Base-by-base conservation (phyloP, 108 stramenopile species). In the Nannochloropsis gaditana region DNA sequence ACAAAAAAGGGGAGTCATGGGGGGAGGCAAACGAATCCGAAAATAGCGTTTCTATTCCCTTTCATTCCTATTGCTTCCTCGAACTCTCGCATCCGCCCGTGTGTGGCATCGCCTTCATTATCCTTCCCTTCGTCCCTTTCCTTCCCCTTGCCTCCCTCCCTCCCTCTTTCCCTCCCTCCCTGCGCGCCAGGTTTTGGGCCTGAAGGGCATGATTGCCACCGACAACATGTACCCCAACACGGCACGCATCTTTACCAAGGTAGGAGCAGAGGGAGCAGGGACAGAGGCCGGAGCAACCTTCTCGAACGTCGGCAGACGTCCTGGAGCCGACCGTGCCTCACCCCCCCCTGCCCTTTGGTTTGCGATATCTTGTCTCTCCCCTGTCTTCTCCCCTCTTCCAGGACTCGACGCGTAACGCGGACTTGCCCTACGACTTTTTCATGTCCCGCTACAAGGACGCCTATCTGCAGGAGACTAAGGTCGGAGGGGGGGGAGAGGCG, bases 391-490 rank as follows among this genome's bases (percentile, higher is more conserved):
- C 81, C 81, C 42, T 9, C 41, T 15, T 43, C 43, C 79, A 86
- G 80, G 93, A 95, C 92, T 97, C 93, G 88, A 97, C 97, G 50
- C 96, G 97, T 82, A 97, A 97, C 86, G 97, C 97, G 45, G 97
- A 97, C 87, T 94, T 97, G 96, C 97, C 97, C 9, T 97, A 93
- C 88, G 96, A 97, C 89, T 97, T 97, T 90, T 97, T 97, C 92
- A 90, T 90, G 90, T 47, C 90, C 82, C 95, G 97, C 80, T 97
- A 97, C 92, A 96, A 96, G 85, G 97, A 97, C 91, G 95, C 95
- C 11, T 95, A 95, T 82, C 94, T 94, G 9, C 92, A 42, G 43
- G 19, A 43, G 43, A 44, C 43, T n/a, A 41, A 44, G 41, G 83
- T 43, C 11, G 42, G 83, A 44, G 83, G 83, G 83, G 10, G 83